Conservation (phyloP, 176 grass and related monocot genomes). For the Avena atlantica region DNA sequence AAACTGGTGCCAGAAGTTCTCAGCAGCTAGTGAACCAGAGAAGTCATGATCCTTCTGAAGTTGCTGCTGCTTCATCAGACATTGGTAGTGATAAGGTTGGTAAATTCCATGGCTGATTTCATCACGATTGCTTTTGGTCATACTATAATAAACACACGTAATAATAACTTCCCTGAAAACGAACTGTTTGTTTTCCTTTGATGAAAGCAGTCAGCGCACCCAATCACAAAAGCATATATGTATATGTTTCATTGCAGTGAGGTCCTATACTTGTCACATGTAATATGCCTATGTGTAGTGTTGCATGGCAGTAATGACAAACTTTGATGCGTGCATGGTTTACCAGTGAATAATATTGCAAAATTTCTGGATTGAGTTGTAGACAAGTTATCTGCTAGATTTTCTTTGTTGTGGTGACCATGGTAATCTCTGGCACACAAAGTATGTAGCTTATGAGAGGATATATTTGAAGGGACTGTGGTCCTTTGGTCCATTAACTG, state of each 20-base stretch:
- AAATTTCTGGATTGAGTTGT: constrained; percentile 7
- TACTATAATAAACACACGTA: background rate
- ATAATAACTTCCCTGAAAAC: background rate
- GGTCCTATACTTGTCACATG: constrained; percentile 12
- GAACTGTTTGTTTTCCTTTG: constrained; percentile 17
- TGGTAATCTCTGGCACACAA: constrained; percentile 21
- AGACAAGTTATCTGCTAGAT: constrained; percentile 3
- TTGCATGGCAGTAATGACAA: background rate
- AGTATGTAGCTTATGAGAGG: constrained; percentile 16
- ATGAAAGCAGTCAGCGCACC: no score
- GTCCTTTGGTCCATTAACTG: constrained; percentile 1
- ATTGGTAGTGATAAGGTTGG: constrained; percentile 76
- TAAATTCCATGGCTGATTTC: constrained; percentile 36
- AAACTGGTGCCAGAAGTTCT: constrained; percentile 66
- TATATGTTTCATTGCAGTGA: constrained; percentile 12
- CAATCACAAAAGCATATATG: background rate
- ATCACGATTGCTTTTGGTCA: constrained; percentile 7
- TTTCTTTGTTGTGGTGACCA: constrained; percentile 24
- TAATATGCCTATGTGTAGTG: background rate
- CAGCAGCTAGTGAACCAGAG: constrained; percentile 75
- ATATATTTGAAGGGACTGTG: background rate
- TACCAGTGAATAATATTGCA: constrained; percentile 5
- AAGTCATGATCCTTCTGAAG: constrained; percentile 65
- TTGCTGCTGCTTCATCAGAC: constrained; percentile 61
- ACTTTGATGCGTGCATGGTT: background rate